These are phyloP conservation scores for Trypanosoma platydactyli DNA, from an alignment of 208 protist genomes.

Conservation along the genomic window DNA sequence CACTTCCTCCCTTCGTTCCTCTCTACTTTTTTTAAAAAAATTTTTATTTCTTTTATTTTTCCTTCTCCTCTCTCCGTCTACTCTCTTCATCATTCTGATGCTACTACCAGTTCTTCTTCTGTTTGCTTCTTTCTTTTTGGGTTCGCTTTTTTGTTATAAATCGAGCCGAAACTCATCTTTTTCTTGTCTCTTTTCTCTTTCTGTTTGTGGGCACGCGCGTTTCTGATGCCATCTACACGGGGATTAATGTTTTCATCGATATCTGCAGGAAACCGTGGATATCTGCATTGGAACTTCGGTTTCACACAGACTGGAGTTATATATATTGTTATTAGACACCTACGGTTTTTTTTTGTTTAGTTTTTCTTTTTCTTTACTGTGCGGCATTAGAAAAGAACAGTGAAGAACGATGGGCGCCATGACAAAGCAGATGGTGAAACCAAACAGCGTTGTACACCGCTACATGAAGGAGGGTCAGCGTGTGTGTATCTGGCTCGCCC, in stretches of 20 bases:
- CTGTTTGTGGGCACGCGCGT: too few relatives aligned
- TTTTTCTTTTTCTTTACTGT: too few relatives aligned
- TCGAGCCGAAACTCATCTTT: background rate
- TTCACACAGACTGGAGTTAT: too few relatives aligned
- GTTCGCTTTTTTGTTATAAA: background rate
- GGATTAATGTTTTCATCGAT: too few relatives aligned
- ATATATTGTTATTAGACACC: too few relatives aligned
- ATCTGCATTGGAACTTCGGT: too few relatives aligned
- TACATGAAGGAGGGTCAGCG: conserved; percentile 78
- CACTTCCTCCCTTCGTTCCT: background rate
- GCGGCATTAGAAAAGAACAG: conserved; percentile 8
- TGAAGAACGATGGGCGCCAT: conserved; percentile 30
- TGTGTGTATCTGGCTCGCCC: conserved; percentile 85
- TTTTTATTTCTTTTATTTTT: conserved; percentile 18
- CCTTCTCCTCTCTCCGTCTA: background rate
- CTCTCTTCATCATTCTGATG: background rate
- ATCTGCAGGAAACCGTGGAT: too few relatives aligned
- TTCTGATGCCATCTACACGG: too few relatives aligned
- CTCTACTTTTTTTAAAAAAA: conserved; percentile 22
- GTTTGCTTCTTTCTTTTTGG: conserved; percentile 16
- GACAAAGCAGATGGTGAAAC: conserved; percentile 86
- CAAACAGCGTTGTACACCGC: conserved; percentile 63
- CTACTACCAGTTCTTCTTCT: background rate
- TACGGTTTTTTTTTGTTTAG: too few relatives aligned
- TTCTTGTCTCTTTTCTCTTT: conserved; percentile 11